Base-by-base conservation (phyloP, 441 rosid genomes). In the Biscutella laevigata region DNA sequence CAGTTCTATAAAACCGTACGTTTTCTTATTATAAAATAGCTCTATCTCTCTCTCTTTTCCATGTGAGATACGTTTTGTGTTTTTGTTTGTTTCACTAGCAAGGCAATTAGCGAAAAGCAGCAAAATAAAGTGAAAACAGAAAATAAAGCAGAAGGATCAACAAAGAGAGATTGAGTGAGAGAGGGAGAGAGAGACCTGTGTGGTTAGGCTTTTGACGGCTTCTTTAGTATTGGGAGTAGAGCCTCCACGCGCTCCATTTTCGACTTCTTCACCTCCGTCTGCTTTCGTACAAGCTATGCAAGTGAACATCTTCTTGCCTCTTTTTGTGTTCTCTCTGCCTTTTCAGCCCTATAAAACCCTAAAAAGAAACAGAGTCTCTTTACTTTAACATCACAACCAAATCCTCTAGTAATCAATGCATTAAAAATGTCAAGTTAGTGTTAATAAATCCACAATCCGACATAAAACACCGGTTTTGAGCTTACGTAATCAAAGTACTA, bases 151-250 rank as follows among this genome's bases (percentile, higher is more conserved):
- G 20, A 42, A 16, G 48, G 54, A 49, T 51, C 55, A 68, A 49
- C 26, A 59, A 40, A 6, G 58, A 49, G 62, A 51, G 42, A 52
- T 46, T 35, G 12, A 64, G 40, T 28, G 54, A 32, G 26, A 39
- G 41, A 49, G 37, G 42, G 54, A 69, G 50, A 37, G 16, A 34
- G 26, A 24, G 11, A 92, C 99, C 97, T 92, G 99, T 33, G 91
- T 49, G 46, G 99, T 92, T 59, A 92, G 86, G 94, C 95, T 84
- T 78, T 86, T 92, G 88, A 88, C 99, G 82, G 97, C 88, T 71
- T 92, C 99, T 71, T 81, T 92, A 4, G 94, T 74, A 57, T 73
- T 79, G 19, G 94, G 95, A 53, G 95, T 79, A 24, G 73, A 70
- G 74, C 78, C 77, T 3, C 94, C 96, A 77, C 96, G 87, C 80